Base-by-base conservation (phyloP, 148 eudicot species). In the Rhododendron griersonianum region DNA sequence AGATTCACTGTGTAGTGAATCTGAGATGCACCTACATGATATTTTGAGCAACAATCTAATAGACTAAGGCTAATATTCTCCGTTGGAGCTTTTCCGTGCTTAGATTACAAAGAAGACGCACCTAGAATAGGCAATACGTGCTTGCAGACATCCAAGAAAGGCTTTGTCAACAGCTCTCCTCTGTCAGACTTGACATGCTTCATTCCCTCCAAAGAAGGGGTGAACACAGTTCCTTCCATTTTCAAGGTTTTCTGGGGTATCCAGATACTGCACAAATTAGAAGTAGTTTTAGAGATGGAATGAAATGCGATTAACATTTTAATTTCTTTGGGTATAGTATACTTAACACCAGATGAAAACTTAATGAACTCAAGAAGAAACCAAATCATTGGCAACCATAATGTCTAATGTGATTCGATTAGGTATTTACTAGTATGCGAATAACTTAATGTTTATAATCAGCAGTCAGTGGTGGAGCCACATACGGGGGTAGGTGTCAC, bases 131-230 rank as follows among this genome's bases (percentile, higher is more conserved):
- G 99, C 82, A 97, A 86, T 86, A 97, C 90, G 48, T 90, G 92
- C 90, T 92, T 94, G 95, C 99, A 95, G 1, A 92, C 94, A 69
- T 95, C 99, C 93, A 97, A 90, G 90, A 95, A 97, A 82, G 98
- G 98, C 90, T 85, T 92, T 44, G 95, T 90, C 88, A 92, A 85
- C 87, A 97, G 73, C 53, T 94, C 98, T 48, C 92, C 98, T 85
- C 90, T 83, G 44, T 93, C 98, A 61, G 96, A 90, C 90, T 94
- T 97, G 71, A 93, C 91, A 63, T 89, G 86, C 91, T 94, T 92
- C 87, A 95, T 88, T 90, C 92, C 94, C 86, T 95, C 96, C 89
- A 97, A 81, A 81, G 93, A 89, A 82, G 94, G 94, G 76, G 94
- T 86, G 85, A 97, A 95, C 65, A 90, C 95, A 65, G 95, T 91